Percentiles rank a stretch among this genome's conserved stretches.
Conservation (phyloP, 176 grass and related monocot species). For the Urochloa ruziziensis region DNA sequence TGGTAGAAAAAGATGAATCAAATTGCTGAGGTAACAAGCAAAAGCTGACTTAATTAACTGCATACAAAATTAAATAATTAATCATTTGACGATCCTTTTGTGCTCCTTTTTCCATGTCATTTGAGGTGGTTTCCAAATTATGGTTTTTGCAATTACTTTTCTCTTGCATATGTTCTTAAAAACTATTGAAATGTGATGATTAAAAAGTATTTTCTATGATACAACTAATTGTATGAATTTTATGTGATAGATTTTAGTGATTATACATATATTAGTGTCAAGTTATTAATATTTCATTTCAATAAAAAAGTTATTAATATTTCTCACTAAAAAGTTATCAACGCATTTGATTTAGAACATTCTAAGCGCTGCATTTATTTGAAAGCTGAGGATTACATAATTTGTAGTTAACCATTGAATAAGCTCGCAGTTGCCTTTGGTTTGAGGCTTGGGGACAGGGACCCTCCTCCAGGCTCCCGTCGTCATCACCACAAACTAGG, state of each 20-base stretch:
- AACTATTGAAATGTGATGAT: neutral
- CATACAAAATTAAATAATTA: neutral
- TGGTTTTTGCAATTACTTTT: neutral
- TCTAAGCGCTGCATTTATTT: too few relatives aligned
- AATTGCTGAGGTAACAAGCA: constrained; percentile 1
- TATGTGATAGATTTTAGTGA: too few relatives aligned
- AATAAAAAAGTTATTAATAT: neutral
- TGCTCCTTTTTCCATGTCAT: neutral
- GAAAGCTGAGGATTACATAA: too few relatives aligned
- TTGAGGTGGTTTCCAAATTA: neutral
- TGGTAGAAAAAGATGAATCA: neutral
- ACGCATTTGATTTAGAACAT: too few relatives aligned
- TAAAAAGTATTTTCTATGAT: neutral
- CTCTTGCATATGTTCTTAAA: neutral
- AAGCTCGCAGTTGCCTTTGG: neutral
- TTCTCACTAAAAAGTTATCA: neutral
- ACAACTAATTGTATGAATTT: neutral
- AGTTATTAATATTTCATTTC: neutral
- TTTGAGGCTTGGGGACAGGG: neutral
- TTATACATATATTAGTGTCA: too few relatives aligned
- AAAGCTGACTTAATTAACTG: neutral
- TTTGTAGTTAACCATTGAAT: neutral
- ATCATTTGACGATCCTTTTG: too few relatives aligned
- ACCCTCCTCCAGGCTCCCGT: too few relatives aligned
- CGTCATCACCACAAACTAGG: neutral